Conservation (phyloP, 306 rosid species). For the Benincasa hispida region DNA sequence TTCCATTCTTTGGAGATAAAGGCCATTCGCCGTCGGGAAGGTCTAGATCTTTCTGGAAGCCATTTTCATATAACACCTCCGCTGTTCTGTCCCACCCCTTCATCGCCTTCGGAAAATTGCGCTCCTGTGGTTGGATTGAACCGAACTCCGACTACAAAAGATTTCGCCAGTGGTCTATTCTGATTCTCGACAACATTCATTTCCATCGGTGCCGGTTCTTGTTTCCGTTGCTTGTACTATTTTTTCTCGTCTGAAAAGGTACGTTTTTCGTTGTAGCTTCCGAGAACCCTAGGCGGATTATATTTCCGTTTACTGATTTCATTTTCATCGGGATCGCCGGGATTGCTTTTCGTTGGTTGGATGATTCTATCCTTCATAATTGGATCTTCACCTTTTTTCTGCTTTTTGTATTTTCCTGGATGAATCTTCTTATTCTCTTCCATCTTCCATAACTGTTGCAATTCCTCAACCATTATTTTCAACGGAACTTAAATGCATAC, state of each 20-base stretch:
- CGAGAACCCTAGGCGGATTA: not conserved
- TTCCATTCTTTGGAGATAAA: not conserved
- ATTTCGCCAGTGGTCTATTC: not conserved
- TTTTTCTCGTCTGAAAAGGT: not conserved
- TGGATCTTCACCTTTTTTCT: not conserved
- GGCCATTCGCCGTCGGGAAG: not conserved
- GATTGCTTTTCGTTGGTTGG: not conserved
- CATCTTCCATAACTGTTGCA: not conserved
- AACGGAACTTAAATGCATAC: not conserved
- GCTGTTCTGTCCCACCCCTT: not conserved
- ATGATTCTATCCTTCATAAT: not conserved
- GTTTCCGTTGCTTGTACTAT: not conserved
- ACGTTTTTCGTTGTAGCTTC: not conserved
- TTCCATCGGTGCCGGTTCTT: not conserved
- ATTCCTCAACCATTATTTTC: not conserved
- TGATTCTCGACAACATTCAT: not conserved
- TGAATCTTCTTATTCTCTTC: not conserved
- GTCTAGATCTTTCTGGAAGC: slow-evolving; percentile 6
- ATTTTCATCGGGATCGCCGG: not conserved
- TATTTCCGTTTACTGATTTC: not conserved
- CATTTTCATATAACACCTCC: not conserved
- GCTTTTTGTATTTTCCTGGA: not conserved
- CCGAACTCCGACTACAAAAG: not conserved
- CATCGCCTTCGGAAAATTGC: not conserved
- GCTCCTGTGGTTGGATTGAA: not conserved